These are phyloP conservation scores for Sisymbrium altissimum DNA, from an alignment of 345 rosid genomes.

Conservation along the genomic window DNA sequence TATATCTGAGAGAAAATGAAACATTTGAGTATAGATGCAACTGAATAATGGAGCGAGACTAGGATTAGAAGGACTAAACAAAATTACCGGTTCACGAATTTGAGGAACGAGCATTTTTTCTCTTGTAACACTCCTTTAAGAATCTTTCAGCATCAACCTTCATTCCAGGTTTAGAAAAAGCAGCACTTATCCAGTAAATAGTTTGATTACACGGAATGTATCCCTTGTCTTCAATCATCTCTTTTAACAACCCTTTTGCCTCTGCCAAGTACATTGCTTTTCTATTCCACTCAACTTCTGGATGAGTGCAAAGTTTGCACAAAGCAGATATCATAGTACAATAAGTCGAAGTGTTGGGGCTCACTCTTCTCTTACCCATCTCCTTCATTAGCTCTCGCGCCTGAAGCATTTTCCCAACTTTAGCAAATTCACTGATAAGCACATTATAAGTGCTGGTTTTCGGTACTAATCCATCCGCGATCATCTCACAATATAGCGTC, in stretches of 20 bases:
- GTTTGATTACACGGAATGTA: constrained; percentile 61
- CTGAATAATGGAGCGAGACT: constrained; percentile 1
- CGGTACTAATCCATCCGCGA: constrained; percentile 66
- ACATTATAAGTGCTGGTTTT: constrained; percentile 73
- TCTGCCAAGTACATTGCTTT: constrained; percentile 50
- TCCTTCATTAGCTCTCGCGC: constrained; percentile 73
- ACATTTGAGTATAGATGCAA: constrained; percentile 9
- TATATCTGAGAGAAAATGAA: constrained; percentile 14
- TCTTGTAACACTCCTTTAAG: constrained; percentile 49
- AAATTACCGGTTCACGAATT: constrained; percentile 21
- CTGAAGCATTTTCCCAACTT: constrained; percentile 69
- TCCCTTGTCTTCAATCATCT: constrained; percentile 74
- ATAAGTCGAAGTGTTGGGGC: constrained; percentile 68
- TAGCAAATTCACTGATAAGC: constrained; percentile 60
- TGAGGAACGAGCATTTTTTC: constrained; percentile 33
- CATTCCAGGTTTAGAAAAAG: constrained; percentile 63
- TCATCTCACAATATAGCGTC: constrained; percentile 72
- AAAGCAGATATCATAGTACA: constrained; percentile 69
- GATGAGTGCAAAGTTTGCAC: constrained; percentile 54
- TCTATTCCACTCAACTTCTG: constrained; percentile 45
- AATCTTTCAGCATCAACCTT: constrained; percentile 49
- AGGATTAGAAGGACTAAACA: constrained; percentile 3
- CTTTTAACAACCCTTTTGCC: constrained; percentile 53
- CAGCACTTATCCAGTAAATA: constrained; percentile 52
- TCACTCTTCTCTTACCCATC: constrained; percentile 61